Base-by-base conservation (phyloP, 768 basidiomycete genomes). In the Auricularia heimuer region DNA sequence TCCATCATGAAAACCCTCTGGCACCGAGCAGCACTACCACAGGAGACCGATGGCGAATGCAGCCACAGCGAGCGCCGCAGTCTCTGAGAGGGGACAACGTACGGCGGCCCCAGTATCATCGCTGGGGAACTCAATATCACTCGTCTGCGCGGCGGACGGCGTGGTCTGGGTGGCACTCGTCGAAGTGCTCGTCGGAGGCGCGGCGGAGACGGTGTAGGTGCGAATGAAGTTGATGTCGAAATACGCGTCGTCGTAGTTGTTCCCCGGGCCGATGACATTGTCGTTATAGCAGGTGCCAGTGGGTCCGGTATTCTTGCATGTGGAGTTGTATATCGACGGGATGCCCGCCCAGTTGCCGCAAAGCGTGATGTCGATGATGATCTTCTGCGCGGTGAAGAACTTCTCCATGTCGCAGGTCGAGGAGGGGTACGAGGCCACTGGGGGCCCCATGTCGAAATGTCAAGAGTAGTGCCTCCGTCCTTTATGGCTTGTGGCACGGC, bases 191-290 rank as follows among this genome's bases (percentile, higher is more conserved):
- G 56, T 60, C 18, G 56, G 56, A 6, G 56, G 14, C 12, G 54
- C 14, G 8, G 29, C 54, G 10, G 66, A 69, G 0, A 76, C 80
- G 12, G 79, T 76, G 71, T 86, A 89, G 11, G 85, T 82, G 18
- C 85, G 84, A 37, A 91, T 75, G 67, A 85, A 85, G 63, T 79
- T 78, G 70, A 90, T 78, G 72, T 89, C 87, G 69, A 89, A 91
- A 73, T 83, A 87, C 1, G 85, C 84, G 12, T 78, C 68, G 73
- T 82, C 82, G 73, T 80, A 86, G 62, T 79, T 79, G 18, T 79
- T 79, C 12, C 83, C 83, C 8, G 80, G 73, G 12, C 84, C 82
- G 4, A 81, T 77, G 35, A 87, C 85, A 68, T 81, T 81, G 70
- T 82, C 80, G 24, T 79, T 75, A 71, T 86, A 60, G 24, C 56